A percentile compares a stretch with the other conserved stretches of the same genome.
These are phyloP conservation scores for Phytopythium cucurbitacearum DNA, from an alignment of 352 stramenopile species.

Conservation along the genomic window DNA sequence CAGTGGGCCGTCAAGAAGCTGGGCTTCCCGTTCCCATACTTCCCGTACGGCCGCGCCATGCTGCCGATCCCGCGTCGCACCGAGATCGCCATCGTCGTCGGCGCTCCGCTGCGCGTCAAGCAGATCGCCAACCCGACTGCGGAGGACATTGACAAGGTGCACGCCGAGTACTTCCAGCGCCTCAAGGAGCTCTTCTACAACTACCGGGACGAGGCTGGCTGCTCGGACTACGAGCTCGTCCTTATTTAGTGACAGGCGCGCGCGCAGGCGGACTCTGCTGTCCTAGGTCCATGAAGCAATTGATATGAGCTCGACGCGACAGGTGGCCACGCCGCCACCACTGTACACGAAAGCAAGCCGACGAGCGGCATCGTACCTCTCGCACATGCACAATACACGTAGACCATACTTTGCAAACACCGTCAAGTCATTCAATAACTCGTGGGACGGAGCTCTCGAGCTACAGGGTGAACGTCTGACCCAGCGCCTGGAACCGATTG, in stretches of 20 bases:
- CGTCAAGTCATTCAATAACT: no score
- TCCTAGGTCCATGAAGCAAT: no score
- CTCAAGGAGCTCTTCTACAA: conserved; percentile 61
- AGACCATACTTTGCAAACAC: no score
- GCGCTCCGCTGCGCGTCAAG: conserved; percentile 46
- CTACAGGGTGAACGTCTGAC: conserved; percentile 17
- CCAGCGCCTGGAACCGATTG: conserved; percentile 52
- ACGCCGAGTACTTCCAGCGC: conserved; percentile 51
- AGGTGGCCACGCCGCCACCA: no score
- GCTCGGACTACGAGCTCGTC: conserved; percentile 66
- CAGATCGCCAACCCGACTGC: conserved; percentile 38
- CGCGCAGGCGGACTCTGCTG: no score
- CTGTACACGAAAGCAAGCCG: no score
- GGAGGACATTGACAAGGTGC: conserved; percentile 60
- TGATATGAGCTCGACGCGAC: no score
- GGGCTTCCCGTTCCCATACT: conserved; percentile 76
- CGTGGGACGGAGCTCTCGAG: neutral
- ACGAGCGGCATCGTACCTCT: no score
- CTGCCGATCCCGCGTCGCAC: conserved; percentile 68
- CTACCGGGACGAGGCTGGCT: conserved; percentile 75
- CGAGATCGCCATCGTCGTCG: conserved; percentile 62
- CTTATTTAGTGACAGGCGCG: conserved; percentile 22
- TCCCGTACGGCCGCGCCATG: conserved; percentile 61
- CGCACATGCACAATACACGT: no score
- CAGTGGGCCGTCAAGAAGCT: conserved; percentile 77